These are phyloP conservation scores for Leccinellum rugosiceps DNA, from an alignment of 768 basidiomycete genomes.

Conservation along the genomic window DNA sequence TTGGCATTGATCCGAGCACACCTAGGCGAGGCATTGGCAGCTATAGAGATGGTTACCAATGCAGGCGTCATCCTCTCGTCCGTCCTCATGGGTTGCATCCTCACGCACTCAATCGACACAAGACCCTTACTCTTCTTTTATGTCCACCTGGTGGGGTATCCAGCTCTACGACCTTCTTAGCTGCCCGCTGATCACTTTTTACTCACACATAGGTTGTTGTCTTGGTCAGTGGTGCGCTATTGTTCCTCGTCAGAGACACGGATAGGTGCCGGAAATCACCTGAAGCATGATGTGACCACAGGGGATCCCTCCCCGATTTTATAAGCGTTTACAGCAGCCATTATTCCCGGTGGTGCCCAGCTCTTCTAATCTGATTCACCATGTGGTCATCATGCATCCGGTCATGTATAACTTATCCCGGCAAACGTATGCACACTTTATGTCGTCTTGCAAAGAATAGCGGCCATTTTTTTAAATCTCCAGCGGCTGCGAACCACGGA, in stretches of 20 bases:
- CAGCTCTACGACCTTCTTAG: neutral
- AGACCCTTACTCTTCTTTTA: slow-evolving; percentile 24
- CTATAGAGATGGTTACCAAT: slow-evolving; percentile 25
- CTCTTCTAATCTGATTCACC: neutral
- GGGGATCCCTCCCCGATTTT: neutral
- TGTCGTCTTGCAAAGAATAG: neutral
- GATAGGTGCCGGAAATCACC: slow-evolving; percentile 15
- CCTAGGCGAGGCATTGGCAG: slow-evolving; percentile 29
- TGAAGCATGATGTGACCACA: slow-evolving; percentile 2
- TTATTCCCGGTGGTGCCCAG: neutral
- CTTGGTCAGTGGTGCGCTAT: slow-evolving; percentile 10
- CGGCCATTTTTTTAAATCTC: neutral
- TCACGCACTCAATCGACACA: slow-evolving; percentile 22
- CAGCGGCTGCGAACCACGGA: neutral
- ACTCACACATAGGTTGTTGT: slow-evolving; percentile 12
- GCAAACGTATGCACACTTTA: neutral
- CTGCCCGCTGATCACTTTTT: neutral
- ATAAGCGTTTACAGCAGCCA: neutral
- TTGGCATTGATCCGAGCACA: neutral
- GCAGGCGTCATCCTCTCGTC: slow-evolving; percentile 24
- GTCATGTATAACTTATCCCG: neutral
- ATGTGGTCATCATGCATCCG: neutral
- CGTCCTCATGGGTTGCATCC: slow-evolving; percentile 29
- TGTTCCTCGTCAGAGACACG: slow-evolving; percentile 25
- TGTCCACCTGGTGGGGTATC: slow-evolving; percentile 17